Evolutionary conservation across 1,284 basidiomycete species (phyloP), one percentile per base, ranked within the genome.

Genomic region (Ustilago nuda): DNA sequence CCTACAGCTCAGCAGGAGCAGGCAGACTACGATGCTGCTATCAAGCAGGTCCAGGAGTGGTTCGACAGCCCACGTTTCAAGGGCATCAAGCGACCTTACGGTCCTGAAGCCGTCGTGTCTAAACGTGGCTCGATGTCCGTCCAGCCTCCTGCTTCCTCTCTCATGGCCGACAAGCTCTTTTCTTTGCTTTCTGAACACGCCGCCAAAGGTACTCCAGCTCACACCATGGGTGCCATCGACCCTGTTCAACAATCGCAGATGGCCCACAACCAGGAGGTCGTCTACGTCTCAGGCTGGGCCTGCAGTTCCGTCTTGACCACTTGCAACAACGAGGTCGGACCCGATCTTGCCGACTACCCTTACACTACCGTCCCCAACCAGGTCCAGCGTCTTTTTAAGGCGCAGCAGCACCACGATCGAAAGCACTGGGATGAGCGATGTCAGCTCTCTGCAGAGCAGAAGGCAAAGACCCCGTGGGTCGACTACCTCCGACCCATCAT

Each of bases 281-380:
- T 98, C 55, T 99, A 99, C 86, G 90, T 99, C 32, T 97, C 94
- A 45, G 96, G 96, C 32, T 99, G 96, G 95, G 98, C 95, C 68
- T 90, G 95, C 64, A 89, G 94, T 58, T 94, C 93, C 30, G 84
- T 85, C 15, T 74, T 86, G 32, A 85, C 84, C 41, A 97, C 95
- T 1, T 92, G 91, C 35, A 93, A 91, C 83, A 95, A 98, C 84
- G 97, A 99, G 88, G 95, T 98, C 61, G 96, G 96, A 51, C 96
- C 96, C 45, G 96, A 99, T 88, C 91, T 99, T 85, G 97, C 95
- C 35, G 87, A 96, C 86, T 96, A 96, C 85, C 94, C 94, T 0
- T 96, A 95, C 86, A 95, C 94, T 8, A 96, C 94, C 0, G 94
- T 96, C 8, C 94, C 94, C 27, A 96, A 96, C 68, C 84, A 85